Conservation (phyloP, 345 rosid species). For the Pseudoturritis turrita region DNA sequence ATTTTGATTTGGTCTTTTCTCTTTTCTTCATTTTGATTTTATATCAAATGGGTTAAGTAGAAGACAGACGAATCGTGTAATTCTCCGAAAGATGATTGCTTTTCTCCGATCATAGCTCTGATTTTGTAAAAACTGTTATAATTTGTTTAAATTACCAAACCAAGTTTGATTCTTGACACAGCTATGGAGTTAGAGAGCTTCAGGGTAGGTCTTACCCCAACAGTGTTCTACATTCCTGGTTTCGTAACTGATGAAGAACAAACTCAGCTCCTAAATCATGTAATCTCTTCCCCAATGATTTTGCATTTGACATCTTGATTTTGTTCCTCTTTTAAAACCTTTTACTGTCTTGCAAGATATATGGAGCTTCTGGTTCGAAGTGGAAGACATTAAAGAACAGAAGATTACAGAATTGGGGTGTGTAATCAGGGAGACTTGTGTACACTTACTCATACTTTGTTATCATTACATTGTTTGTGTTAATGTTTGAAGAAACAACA, state of each 20-base stretch:
- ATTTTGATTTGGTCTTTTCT: background rate
- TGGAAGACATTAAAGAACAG: constrained; percentile 89
- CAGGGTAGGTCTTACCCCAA: constrained; percentile 57
- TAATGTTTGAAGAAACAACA: background rate
- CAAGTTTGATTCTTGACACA: constrained; percentile 6
- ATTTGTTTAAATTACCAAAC: background rate
- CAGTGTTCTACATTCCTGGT: constrained; percentile 59
- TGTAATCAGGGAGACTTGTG: constrained; percentile 9
- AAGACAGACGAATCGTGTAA: background rate
- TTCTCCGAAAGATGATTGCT: background rate
- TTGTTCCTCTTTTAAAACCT: background rate
- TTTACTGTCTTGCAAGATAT: constrained; percentile 38
- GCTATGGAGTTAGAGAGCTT: constrained; percentile 40
- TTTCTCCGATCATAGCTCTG: background rate
- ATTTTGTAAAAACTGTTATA: background rate
- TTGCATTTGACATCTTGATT: background rate
- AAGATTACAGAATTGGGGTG: constrained; percentile 93
- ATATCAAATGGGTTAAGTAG: background rate
- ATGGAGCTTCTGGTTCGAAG: constrained; percentile 64
- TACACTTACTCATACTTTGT: background rate
- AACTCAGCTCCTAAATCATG: constrained; percentile 52
- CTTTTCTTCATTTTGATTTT: background rate
- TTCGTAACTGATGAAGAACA: constrained; percentile 60
- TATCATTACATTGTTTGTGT: background rate
- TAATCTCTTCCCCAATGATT: background rate